Base-by-base conservation (phyloP, 1,139 yeast species). In the Nakaseomyces sp. region DNA sequence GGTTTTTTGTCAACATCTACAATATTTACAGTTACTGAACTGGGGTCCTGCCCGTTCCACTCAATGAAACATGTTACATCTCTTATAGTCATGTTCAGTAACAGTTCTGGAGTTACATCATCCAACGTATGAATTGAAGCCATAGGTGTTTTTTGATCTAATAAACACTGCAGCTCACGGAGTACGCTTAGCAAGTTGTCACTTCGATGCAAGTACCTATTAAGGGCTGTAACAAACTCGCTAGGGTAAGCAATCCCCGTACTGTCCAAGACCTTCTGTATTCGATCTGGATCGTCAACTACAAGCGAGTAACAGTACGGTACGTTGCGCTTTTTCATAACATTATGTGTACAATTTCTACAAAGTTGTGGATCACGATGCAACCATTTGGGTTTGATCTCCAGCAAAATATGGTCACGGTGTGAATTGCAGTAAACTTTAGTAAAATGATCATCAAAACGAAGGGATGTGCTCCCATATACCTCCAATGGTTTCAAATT, bases 341-440 rank as follows among this genome's bases (percentile, higher is more conserved):
- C 42, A 31, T 56, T 58, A 43, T 56, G 58, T 1, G 60, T 51
- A 43, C 65, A 61, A 45, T 60, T 61, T 37, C 65, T 50, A 40
- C 65, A 60, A 40, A 51, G 55, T 6, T 37, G 41, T 4, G 45
- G 31, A 4, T 47, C 43, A 26, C 50, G 50, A 40, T 50, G 45
- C 10, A 58, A 38, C 65, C 65, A 60, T 45, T 61, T 61, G 5
- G 65, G 65, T 43, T 61, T 61, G 22, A 60, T 44, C 45, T 61
- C 65, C 51, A 60, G 42, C 4, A 57, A 26, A 6, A 54, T 38
- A 1, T 13, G 16, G 4, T n/a, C 12, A 4, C 37, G 35, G 1
- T 35, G 28, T 5, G 16, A 10, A 17, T 35, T 31, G 1, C 12
- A 26, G 36, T 51, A 55, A 5, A 60, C 19, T 30, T 45, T 53